Evolutionary conservation across 306 rosid species (phyloP).

Genomic region (Pterocarpus macrocarpus): DNA sequence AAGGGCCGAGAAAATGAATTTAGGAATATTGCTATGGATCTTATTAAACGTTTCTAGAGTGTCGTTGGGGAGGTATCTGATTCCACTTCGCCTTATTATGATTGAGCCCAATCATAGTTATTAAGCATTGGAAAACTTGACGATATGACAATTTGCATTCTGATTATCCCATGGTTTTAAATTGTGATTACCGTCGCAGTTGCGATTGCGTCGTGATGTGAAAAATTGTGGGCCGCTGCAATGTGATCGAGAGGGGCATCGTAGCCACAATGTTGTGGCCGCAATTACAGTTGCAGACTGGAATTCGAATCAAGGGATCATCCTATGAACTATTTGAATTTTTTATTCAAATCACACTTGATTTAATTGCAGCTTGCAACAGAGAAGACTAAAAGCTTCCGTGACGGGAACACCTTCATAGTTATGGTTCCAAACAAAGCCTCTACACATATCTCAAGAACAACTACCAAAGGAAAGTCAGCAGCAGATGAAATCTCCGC

Average conservation of each 20-base stretch:
- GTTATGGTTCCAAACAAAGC: slow-evolving; percentile 86
- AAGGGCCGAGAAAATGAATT: slow-evolving; percentile 95
- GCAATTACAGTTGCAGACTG: no score
- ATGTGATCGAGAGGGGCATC: no score
- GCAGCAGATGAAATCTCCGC: slow-evolving; percentile 76
- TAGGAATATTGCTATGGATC: slow-evolving; percentile 90
- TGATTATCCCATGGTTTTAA: no score
- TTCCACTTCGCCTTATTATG: slow-evolving; percentile 19
- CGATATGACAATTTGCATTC: no score
- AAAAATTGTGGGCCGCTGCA: no score
- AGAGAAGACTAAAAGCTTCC: slow-evolving; percentile 84
- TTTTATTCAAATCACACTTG: slow-evolving; percentile 38
- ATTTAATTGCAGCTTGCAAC: slow-evolving; percentile 77
- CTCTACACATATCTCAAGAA: slow-evolving; percentile 71
- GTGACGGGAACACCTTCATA: slow-evolving; percentile 81
- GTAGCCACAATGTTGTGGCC: no score
- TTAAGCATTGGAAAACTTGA: no score
- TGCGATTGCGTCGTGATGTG: no score
- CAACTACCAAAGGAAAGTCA: slow-evolving; percentile 69
- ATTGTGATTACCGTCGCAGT: no score
- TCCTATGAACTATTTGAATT: neutral
- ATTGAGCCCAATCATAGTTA: neutral
- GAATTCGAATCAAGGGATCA: no score
- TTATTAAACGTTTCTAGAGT: slow-evolving; percentile 82
- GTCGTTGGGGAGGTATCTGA: slow-evolving; percentile 92